phyloP scores from a whole-genome alignment of 2,329 filamentous ascomycete genomes.

The Kalmusia sp. region DNA sequence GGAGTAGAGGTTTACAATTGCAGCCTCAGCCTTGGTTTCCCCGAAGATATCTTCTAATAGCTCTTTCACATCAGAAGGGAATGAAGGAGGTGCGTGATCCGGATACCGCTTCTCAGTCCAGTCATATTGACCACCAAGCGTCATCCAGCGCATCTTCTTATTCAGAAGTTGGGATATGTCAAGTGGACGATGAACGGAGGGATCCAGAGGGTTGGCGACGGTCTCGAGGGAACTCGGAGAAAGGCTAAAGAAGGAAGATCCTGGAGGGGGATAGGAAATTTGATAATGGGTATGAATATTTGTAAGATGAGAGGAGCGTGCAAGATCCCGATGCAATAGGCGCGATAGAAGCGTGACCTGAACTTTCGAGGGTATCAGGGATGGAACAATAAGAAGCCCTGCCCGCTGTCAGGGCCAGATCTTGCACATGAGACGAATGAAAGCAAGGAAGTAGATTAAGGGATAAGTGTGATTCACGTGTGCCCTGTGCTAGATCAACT shows the following conservation, averaged over 20 bases:
- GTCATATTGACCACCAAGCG: constrained; percentile 93
- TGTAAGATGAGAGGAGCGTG: constrained; percentile 76
- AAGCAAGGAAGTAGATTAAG: neutral
- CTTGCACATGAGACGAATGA: neutral
- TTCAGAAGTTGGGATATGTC: constrained; percentile 73
- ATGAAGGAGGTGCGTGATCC: constrained; percentile 68
- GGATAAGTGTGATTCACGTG: neutral
- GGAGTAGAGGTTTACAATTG: constrained; percentile 92
- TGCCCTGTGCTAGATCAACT: neutral
- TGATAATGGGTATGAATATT: constrained; percentile 88
- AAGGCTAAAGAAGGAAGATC: constrained; percentile 62
- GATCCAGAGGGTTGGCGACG: constrained; percentile 67
- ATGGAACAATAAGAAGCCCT: constrained; percentile 83
- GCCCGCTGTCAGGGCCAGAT: constrained; percentile 28
- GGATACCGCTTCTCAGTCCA: constrained; percentile 91
- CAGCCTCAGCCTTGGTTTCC: constrained; percentile 79
- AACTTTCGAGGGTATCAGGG: constrained; percentile 71
- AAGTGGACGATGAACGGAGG: constrained; percentile 76
- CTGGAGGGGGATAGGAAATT: constrained; percentile 65
- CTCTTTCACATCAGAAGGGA: constrained; percentile 74
- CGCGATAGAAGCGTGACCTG: constrained; percentile 75
- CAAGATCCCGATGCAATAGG: constrained; percentile 79
- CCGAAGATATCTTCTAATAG: constrained; percentile 78
- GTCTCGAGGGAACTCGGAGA: constrained; percentile 30
- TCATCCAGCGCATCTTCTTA: constrained; percentile 89